Conservation (phyloP, 768 basidiomycete genomes). For the Naematelia encephala region DNA sequence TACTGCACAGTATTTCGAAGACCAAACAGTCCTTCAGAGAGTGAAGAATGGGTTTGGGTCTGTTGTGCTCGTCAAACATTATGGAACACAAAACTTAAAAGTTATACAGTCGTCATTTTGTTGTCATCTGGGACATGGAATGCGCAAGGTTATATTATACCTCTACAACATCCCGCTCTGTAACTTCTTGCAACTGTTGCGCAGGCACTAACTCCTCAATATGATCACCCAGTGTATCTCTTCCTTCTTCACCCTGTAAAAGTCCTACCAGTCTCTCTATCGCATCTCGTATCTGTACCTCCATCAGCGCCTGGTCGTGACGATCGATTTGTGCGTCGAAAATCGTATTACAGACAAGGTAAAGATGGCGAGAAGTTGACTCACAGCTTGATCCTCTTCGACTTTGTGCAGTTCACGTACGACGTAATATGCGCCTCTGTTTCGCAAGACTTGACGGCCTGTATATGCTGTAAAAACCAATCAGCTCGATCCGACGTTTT, state of each 20-base stretch:
- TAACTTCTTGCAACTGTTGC: slow-evolving; percentile 48
- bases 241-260: slow-evolving; percentile 55
- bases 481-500: too few relatives aligned
- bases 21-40: too few relatives aligned
- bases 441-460: slow-evolving; percentile 76
- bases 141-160: slow-evolving; percentile 54
- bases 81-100: too few relatives aligned
- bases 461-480: slow-evolving; percentile 60
- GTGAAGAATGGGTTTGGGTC: too few relatives aligned
- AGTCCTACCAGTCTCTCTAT: slow-evolving; percentile 84
- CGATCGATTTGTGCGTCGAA: background rate
- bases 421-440: slow-evolving; percentile 81
- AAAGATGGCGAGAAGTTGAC: too few relatives aligned
- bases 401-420: slow-evolving; percentile 70
- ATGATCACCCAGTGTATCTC: slow-evolving; percentile 49
- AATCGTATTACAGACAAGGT: too few relatives aligned
- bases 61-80: too few relatives aligned
- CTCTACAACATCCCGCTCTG: slow-evolving; percentile 71
- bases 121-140: too few relatives aligned
- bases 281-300: slow-evolving; percentile 69
- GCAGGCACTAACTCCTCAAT: slow-evolving; percentile 64
- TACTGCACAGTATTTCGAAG: too few relatives aligned
- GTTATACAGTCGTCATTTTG: too few relatives aligned
- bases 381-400: slow-evolving; percentile 74
- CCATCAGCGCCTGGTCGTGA: background rate